Base-by-base conservation (phyloP, 495 filamentous ascomycete genomes). In the Penicillium pulvis region DNA sequence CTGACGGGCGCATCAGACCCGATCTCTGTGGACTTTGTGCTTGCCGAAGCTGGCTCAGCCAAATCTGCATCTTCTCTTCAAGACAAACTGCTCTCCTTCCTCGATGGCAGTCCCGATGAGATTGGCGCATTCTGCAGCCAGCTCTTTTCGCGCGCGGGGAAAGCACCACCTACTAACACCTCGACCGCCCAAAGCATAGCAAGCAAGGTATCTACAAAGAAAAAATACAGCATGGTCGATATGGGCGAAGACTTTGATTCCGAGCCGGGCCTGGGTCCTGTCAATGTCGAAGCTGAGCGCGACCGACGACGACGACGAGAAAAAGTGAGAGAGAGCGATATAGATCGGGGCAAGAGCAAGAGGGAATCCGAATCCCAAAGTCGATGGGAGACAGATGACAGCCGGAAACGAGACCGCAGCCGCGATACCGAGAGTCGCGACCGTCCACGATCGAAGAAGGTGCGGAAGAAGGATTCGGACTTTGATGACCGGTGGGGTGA, bases 401-500 rank as follows among this genome's bases (percentile, higher is more conserved):
- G 68, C 50, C 61, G 75, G 26, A 78, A 80, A 51, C 68, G 80
- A 59, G 74, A 79, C 20, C 70, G 75, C 36, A 81, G 77, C 52
- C 70, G 70, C 6, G 79, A 76, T 51, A 72, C 64, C 45, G 76
- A 64, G 47, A 73, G 68, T 41, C 75, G 77, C n/a, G 79, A 80
- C 59, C 75, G 77, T 11, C 74, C 73, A 57, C 76, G 71, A 52
- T 79, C 79, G 31, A 82, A 81, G 66, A 85, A 79, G 66, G 72
- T 83, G 64, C 78, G 80, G 58, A 80, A 75, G 59, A 78, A 75
- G 64, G 82, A 76, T 54, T 80, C 80, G 24, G 85, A 88, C 52
- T 87, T 87, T 58, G 86, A 91, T 10, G 87, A 90, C 61, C 79
- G 89, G 28, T 93, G 90, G 90, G 90, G 87, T 14, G 90, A 93